Evolutionary conservation across 2,329 filamentous ascomycete species (phyloP).

Genomic region (Talaromyces piceae): DNA sequence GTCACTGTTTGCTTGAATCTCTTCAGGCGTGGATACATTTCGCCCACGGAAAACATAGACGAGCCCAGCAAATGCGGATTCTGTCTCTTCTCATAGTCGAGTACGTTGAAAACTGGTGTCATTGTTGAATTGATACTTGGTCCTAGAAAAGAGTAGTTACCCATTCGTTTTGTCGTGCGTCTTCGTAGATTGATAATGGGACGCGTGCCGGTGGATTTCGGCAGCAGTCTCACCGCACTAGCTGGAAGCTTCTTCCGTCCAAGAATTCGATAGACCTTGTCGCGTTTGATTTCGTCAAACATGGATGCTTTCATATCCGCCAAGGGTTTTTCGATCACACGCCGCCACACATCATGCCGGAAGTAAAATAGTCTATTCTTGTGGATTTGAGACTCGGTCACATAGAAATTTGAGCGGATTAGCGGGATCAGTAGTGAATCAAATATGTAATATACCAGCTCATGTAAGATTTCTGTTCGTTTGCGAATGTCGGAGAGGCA

Average conservation of each 20-base stretch:
- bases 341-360: conserved; percentile 84
- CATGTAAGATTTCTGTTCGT: conserved; percentile 68
- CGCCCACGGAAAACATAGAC: conserved; percentile 70
- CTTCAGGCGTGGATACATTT: conserved; percentile 68
- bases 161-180: conserved; percentile 44
- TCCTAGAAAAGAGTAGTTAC: conserved; percentile 45
- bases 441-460: conserved; percentile 87
- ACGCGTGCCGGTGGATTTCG: conserved; percentile 68
- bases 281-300: conserved; percentile 66
- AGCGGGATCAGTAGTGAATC: conserved; percentile 87
- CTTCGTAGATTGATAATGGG: conserved; percentile 82
- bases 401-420: conserved; percentile 80
- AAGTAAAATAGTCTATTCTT: conserved; percentile 85
- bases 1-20: conserved; percentile 49
- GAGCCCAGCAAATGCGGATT: conserved; percentile 62
- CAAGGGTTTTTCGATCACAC: conserved; percentile 66
- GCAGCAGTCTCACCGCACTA: conserved; percentile 71
- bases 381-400: conserved; percentile 79
- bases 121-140: conserved; percentile 64
- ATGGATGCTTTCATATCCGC: conserved; percentile 59
- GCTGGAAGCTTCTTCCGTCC: conserved; percentile 61
- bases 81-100: conserved; percentile 65
- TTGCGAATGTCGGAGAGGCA: conserved; percentile 67
- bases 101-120: conserved; percentile 64
- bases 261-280: conserved; percentile 52